Evolutionary conservation across 108 stramenopile genomes (phyloP), one percentile per base, ranked within the genome.

Genomic region (Hondaea fermentalgiana): DNA sequence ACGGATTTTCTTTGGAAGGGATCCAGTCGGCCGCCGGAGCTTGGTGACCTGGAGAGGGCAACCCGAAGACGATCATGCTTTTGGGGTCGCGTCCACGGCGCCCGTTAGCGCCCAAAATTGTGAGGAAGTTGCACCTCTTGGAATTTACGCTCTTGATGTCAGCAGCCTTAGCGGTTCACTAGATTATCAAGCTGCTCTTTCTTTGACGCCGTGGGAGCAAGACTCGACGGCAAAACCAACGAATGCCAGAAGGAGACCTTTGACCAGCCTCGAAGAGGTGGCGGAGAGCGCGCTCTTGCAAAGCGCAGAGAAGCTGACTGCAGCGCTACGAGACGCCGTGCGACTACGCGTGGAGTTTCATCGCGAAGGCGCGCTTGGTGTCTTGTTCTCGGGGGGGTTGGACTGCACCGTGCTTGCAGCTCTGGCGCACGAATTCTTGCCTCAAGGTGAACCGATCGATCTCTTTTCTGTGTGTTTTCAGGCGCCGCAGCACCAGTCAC

Each of bases 351-450:
- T 53, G 14, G 21, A 28, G 23, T 60, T 44, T 60, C 60, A 72
- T 28, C 57, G 53, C n/a, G 88, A 88, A 16, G 44, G 72, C 42
- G 89, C 45, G 17, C 6, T 97, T 29, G 97, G 95, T 21, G 96
- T 98, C 10, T 90, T 98, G 16, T 98, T 98, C 93, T 97, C 97
- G 44, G 98, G 98, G n/a, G 98, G 98, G 17, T 89, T 98, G 29
- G 98, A 98, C 91, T 98, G 97, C 6, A 95, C 95, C 17, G 95
- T 98, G 23, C 90, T 98, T 58, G 97, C 98, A 57, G 97, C 96
- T 10, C 90, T 97, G 89, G 92, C 96, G 29, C 90, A 96, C 90
- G 87, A 94, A n/a, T 89, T 95, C 43, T 83, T 95, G n/a, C 92
- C 95, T 8, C 8, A 76, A 25, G 51, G 87, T 3, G 88, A 92